Evolutionary conservation across 306 rosid genomes (phyloP), one percentile per base, ranked within the genome.

Genomic region (Cucurbita argyrosperma): DNA sequence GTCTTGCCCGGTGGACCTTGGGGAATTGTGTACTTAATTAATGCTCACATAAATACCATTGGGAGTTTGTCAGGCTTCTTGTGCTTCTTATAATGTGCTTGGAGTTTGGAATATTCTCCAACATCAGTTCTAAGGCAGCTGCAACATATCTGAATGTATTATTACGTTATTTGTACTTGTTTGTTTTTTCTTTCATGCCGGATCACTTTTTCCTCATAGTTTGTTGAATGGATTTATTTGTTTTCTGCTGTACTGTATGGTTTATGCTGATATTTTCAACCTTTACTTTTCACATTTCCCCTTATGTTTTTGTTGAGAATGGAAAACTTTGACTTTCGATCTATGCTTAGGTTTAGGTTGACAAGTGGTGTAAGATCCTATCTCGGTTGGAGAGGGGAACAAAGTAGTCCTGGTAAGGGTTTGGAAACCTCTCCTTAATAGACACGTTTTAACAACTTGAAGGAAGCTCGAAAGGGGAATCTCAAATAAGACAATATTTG

Each of bases 41-140:
- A 65, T 42, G 71, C 71, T 42, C 5, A 18, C 30, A 65, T 65
- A 7, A 38, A 62, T 35, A 16, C 2, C 50, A n/a, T 65, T 42
- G 19, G 71, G 53, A 65, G 71, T 64, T 64, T 64, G 71, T 64
- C 71, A 64, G 51, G 71, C 71, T 64, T 64, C 71, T 40, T 64
- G 71, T 64, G 30, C 51, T 64, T 42, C 16, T 42, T 64, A 42
- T 43, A 42, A 65, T 6, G 71, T 18, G 71, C 71, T 65, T 65
- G 53, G 71, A 65, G 71, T 65, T 65, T 65, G 71, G 71, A 65
- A 65, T 65, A 42, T 65, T 65, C 71, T 18, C 71, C 53, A n/a
- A 65, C 52, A 64, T 65, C 18, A 65, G 15, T 64, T 12, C 30
- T 16, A 43, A 39, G 30, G 70, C 70, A 39, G 70, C 50, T 63